Conservation (phyloP, 2,329 filamentous ascomycete species). For the Cladosporium sp. region DNA sequence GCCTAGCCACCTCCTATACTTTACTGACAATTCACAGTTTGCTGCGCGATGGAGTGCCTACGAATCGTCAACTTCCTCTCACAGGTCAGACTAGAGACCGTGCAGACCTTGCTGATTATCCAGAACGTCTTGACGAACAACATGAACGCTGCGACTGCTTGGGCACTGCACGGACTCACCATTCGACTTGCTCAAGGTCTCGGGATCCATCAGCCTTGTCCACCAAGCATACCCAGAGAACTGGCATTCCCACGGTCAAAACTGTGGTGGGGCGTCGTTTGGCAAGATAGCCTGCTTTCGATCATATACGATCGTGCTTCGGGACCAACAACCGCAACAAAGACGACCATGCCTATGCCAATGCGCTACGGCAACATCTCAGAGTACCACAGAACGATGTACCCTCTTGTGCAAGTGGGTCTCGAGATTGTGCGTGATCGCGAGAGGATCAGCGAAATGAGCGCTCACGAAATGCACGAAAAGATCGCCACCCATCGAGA, state of each 20-base stretch:
- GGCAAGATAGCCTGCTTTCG: conserved; percentile 65
- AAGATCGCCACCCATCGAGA: conserved; percentile 59
- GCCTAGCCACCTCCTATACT: neutral
- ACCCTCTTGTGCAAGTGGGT: conserved; percentile 57
- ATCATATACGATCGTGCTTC: conserved; percentile 63
- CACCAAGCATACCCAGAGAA: conserved; percentile 53
- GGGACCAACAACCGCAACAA: conserved; percentile 55
- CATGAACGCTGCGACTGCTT: conserved; percentile 62
- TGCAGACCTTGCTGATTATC: conserved; percentile 62
- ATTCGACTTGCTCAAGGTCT: conserved; percentile 61
- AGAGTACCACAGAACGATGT: conserved; percentile 60
- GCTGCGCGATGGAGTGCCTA: conserved; percentile 65
- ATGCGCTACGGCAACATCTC: conserved; percentile 44
- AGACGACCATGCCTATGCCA: conserved; percentile 45
- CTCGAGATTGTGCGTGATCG: conserved; percentile 62
- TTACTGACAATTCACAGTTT: conserved; percentile 48
- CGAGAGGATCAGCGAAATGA: conserved; percentile 44
- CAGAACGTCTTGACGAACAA: conserved; percentile 52
- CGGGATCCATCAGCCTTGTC: conserved; percentile 60
- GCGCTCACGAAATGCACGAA: conserved; percentile 51
- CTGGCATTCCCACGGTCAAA: conserved; percentile 41
- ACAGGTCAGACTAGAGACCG: conserved; percentile 60
- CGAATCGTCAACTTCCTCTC: conserved; percentile 65
- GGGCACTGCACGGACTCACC: conserved; percentile 61
- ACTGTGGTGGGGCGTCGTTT: conserved; percentile 61